Percentiles rank a stretch among this genome's conserved stretches.
Evolutionary conservation across 768 basidiomycete genomes (phyloP).

Genomic region (Boletus tomentosulus): DNA sequence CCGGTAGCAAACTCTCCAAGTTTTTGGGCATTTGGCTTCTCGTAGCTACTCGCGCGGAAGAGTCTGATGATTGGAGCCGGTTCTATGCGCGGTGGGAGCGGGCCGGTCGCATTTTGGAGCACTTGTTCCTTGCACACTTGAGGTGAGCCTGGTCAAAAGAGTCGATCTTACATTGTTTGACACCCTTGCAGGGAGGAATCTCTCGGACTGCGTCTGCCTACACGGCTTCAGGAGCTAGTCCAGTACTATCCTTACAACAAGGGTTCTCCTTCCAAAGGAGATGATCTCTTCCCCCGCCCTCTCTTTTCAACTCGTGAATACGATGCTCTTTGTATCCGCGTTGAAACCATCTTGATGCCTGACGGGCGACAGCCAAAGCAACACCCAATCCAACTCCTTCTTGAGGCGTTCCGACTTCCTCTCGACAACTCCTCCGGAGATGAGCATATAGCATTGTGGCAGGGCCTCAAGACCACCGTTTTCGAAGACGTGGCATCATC

Average conservation of each 20-base stretch:
- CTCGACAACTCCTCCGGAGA: conserved; percentile 31
- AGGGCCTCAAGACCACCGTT: conserved; percentile 43
- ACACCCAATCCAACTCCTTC: conserved; percentile 56
- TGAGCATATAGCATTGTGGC: conserved; percentile 48
- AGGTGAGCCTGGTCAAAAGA: conserved; percentile 41
- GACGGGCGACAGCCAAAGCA: conserved; percentile 36
- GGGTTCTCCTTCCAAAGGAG: conserved; percentile 27
- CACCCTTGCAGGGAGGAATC: conserved; percentile 51
- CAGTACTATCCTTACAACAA: conserved; percentile 60
- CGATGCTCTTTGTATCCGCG: conserved; percentile 62
- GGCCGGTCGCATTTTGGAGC: conserved; percentile 68
- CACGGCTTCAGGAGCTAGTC: conserved; percentile 66
- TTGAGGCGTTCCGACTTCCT: conserved; percentile 53
- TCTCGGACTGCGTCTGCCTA: conserved; percentile 52
- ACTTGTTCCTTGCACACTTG: conserved; percentile 68
- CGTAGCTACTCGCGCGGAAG: conserved; percentile 41
- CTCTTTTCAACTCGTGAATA: conserved; percentile 63
- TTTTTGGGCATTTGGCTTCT: conserved; percentile 74
- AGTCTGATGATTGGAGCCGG: conserved; percentile 53
- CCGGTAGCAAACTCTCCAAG: conserved; percentile 74
- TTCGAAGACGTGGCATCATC: conserved; percentile 26
- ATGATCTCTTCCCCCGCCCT: conserved; percentile 54
- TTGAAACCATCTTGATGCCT: conserved; percentile 51
- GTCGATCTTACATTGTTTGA: conserved; percentile 4
- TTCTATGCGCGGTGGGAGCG: conserved; percentile 78